Evolutionary conservation across 148 eudicot species (phyloP), one percentile per base, ranked within the genome.

Genomic region (Polygonum aviculare): DNA sequence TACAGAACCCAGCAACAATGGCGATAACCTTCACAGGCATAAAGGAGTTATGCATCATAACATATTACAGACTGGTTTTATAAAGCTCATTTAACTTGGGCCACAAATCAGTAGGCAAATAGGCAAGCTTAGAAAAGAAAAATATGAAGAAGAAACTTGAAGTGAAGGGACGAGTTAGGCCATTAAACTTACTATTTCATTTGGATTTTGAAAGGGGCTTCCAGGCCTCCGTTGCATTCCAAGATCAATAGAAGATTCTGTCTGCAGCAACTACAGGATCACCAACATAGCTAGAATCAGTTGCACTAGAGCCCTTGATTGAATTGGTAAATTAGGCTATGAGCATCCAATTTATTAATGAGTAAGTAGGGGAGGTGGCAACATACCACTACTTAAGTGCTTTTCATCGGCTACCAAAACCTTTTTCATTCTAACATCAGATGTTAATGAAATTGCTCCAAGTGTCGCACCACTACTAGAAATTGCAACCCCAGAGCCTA

Each of bases 221-320:
- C 97, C 99, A 83, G 97, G 94, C 86, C 97, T 88, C 99, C 99
- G 93, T 80, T 93, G 97, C 79, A 88, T 82, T 69, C 97, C 96
- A 82, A 94, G 82, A 81, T 81, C 87, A 40, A 79, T 86, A 79
- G 98, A 62, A 55, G 62, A 78, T 76, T 84, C 91, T 84, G 69
- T 88, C 83, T 75, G 89, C 74, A 86, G 85, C 80, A 76, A 62
- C 86, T 81, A 89, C 82, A 85, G 81, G 82, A 77, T 90, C 92
- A 82, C 82, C 82, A 81, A 22, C 65, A 59, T 59, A 22, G 7
- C 35, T 59, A 19, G 35, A 78, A 41, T 85, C 90, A 80, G 80
- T 67, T 69, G n/a, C n/a, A n/a, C n/a, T n/a, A n/a, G n/a, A n/a
- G n/a, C n/a, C n/a, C n/a, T n/a, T n/a, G n/a, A 48, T 79, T 22